Evolutionary conservation across 2,329 filamentous ascomycete genomes (phyloP).

Genomic region (Trichoderma sp.): DNA sequence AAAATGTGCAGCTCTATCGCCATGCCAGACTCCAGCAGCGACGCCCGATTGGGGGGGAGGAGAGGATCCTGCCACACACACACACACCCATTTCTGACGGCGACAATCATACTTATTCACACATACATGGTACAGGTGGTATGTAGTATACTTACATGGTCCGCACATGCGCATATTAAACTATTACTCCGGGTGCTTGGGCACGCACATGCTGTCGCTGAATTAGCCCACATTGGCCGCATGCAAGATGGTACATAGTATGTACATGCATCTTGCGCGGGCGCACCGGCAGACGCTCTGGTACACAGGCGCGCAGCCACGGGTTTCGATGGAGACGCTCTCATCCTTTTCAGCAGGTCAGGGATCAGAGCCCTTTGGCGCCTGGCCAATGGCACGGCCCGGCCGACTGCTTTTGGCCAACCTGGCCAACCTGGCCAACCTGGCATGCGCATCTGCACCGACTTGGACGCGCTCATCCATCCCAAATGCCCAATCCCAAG

Average conservation of each 20-base stretch:
- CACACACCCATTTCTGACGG: background rate
- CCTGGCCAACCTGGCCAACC: background rate
- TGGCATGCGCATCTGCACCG: no score
- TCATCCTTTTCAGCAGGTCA: constrained; percentile 24
- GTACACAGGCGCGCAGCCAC: background rate
- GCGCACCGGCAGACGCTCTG: background rate
- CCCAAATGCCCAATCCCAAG: background rate
- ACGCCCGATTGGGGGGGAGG: constrained; percentile 6
- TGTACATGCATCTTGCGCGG: background rate
- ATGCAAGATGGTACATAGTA: background rate
- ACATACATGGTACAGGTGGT: no score
- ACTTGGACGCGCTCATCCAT: background rate
- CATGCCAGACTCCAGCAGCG: constrained; percentile 1
- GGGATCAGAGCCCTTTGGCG: constrained; percentile 12
- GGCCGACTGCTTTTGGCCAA: background rate
- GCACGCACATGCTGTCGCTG: background rate
- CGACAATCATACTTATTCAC: background rate
- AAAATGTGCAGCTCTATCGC: constrained; percentile 12
- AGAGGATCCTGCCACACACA: background rate
- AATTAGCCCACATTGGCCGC: background rate
- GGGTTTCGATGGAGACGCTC: constrained; percentile 11
- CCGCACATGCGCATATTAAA: background rate
- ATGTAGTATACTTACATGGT: no score
- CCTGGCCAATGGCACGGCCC: constrained; percentile 7
- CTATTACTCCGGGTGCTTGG: background rate